A percentile compares a stretch with the other conserved stretches of the same genome.
phyloP scores from a whole-genome alignment of 1,284 basidiomycete genomes.

The Pseudozyma hubeiensis region DNA sequence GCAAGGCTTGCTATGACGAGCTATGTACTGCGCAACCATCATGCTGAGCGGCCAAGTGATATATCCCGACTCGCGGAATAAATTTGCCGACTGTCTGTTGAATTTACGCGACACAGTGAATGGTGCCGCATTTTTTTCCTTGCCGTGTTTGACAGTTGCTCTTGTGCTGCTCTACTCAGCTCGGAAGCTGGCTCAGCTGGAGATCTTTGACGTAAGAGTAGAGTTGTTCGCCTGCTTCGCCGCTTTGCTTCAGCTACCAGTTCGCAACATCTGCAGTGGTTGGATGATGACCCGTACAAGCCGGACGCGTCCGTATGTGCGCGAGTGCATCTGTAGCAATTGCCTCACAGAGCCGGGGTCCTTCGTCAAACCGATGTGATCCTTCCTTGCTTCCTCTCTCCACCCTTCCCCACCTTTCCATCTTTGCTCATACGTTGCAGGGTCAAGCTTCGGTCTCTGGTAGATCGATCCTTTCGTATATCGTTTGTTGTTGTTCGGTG shows the following conservation, averaged over 20 bases:
- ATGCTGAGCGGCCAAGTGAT: conserved; percentile 13
- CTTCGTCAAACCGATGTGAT: background rate
- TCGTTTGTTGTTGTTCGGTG: background rate
- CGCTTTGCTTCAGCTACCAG: too few species aligned
- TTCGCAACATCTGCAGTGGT: too few species aligned
- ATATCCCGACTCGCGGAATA: conserved; percentile 14
- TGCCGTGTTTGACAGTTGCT: conserved; percentile 40
- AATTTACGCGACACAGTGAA: background rate
- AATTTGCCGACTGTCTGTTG: background rate
- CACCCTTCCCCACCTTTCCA: conserved; percentile 4
- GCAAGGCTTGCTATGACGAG: too few species aligned
- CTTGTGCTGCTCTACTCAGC: background rate
- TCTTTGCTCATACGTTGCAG: conserved; percentile 1
- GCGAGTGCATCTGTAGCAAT: too few species aligned
- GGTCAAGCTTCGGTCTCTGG: conserved; percentile 25
- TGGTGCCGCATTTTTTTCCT: background rate
- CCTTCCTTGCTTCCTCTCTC: conserved; percentile 5
- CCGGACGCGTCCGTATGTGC: background rate
- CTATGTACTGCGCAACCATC: background rate
- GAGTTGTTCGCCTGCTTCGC: too few species aligned
- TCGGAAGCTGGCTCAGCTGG: too few species aligned
- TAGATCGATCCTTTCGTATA: conserved; percentile 12
- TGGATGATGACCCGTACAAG: too few species aligned
- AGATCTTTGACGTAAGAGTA: background rate
- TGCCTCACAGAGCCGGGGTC: too few species aligned